phyloP scores from a whole-genome alignment of 352 stramenopile species.

The Phytophthora parvispora region DNA sequence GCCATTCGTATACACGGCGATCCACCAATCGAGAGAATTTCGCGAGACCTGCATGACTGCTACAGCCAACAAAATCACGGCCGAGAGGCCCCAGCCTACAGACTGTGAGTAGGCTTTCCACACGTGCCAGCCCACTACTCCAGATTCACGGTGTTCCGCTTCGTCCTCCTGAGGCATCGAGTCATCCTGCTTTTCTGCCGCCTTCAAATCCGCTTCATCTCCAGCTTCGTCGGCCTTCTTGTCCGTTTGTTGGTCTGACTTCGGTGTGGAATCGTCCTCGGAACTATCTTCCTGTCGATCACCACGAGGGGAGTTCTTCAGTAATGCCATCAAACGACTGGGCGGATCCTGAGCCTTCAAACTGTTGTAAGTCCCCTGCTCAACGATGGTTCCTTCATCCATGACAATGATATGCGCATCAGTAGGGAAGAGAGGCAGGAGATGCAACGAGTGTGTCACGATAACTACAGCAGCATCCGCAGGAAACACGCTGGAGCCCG shows the following conservation, averaged over 20 bases:
- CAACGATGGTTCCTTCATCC: conserved; percentile 60
- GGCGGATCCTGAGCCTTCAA: conserved; percentile 26
- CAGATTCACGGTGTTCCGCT: conserved; percentile 76
- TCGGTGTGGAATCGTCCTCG: not conserved
- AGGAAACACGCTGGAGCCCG: conserved; percentile 55
- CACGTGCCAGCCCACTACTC: conserved; percentile 59
- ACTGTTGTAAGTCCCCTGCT: conserved; percentile 43
- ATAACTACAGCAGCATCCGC: conserved; percentile 69
- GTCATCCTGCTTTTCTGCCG: conserved; percentile 11
- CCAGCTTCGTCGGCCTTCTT: not conserved
- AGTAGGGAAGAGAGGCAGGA: conserved; percentile 63
- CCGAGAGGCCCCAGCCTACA: conserved; percentile 59
- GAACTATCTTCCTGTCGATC: not conserved
- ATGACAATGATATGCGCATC: conserved; percentile 64
- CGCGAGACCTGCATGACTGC: conserved; percentile 82
- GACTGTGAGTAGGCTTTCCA: conserved; percentile 70
- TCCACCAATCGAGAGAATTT: conserved; percentile 88
- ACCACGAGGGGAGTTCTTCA: conserved; percentile 18
- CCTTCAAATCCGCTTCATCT: not conserved
- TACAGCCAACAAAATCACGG: conserved; percentile 61
- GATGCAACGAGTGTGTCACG: conserved; percentile 80
- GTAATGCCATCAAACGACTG: conserved; percentile 40
- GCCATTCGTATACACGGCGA: conserved; percentile 81
- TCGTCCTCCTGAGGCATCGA: conserved; percentile 14
- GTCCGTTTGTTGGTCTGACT: not conserved